phyloP scores from a whole-genome alignment of 192 early-diverging fungal species.

The Coemansia sp. region DNA sequence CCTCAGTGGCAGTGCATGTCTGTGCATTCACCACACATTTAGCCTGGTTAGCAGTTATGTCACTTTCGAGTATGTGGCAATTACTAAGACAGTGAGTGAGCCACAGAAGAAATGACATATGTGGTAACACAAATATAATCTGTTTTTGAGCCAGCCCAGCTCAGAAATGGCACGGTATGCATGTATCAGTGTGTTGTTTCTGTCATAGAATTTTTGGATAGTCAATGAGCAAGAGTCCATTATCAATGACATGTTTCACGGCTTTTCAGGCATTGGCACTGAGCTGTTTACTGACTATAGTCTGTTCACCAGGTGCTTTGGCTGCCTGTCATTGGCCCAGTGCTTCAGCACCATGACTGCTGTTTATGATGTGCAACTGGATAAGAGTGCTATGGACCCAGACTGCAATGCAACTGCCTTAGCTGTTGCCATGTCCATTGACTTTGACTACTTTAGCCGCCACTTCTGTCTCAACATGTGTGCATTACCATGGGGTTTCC shows the following conservation, averaged over 20 bases:
- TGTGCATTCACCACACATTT: constrained; percentile 63
- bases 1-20: constrained; percentile 61
- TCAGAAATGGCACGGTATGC: constrained; percentile 58
- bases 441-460: constrained; percentile 84
- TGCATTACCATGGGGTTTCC: too few species aligned
- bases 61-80: constrained; percentile 56
- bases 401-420: constrained; percentile 80
- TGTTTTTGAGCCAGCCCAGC: constrained; percentile 48
- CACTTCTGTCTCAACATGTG: constrained; percentile 64
- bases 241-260: constrained; percentile 65
- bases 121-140: constrained; percentile 74
- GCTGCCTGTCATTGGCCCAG: constrained; percentile 36
- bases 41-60: constrained; percentile 76
- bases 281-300: constrained; percentile 84
- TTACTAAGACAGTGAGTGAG: constrained; percentile 63
- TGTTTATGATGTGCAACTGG: constrained; percentile 7
- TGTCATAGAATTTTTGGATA: constrained; percentile 78
- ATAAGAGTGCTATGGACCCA: constrained; percentile 55
- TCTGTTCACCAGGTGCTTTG: constrained; percentile 73
- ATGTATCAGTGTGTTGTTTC: constrained; percentile 62
- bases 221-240: constrained; percentile 39
- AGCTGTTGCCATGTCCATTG: constrained; percentile 77
- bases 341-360: constrained; percentile 4
- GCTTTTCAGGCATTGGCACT: constrained; percentile 76
- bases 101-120: constrained; percentile 85